phyloP scores from a whole-genome alignment of 768 basidiomycete species.

The Termitomyces sp. region DNA sequence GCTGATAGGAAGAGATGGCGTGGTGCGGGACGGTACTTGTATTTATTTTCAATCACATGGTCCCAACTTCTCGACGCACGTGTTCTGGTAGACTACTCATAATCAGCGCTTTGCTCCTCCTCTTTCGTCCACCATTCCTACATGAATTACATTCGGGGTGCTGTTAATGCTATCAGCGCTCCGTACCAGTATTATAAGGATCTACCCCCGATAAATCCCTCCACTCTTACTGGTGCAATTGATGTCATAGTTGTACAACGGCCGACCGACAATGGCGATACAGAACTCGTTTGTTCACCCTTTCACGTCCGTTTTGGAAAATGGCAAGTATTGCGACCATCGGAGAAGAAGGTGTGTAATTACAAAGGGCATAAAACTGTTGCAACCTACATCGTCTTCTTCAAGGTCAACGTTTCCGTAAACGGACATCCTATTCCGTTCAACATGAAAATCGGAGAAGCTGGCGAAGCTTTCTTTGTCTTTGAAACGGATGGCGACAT shows the following conservation, averaged over 20 bases:
- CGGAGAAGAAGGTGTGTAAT: conserved; percentile 76
- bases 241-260: conserved; percentile 95
- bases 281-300: conserved; percentile 82
- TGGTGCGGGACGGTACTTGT: not conserved
- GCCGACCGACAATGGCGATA: conserved; percentile 53
- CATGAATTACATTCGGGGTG: conserved; percentile 89
- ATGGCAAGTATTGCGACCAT: conserved; percentile 89
- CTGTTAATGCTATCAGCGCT: conserved; percentile 78
- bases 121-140: conserved; percentile 15
- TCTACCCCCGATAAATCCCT: conserved; percentile 81
- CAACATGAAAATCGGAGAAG: conserved; percentile 97
- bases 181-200: conserved; percentile 90
- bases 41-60: conserved; percentile 16
- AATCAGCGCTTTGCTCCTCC: conserved; percentile 1
- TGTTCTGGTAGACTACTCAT: conserved; percentile 2
- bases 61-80: conserved; percentile 8
- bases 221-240: conserved; percentile 96
- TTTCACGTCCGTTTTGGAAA: conserved; percentile 99
- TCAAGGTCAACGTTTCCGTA: conserved; percentile 81
- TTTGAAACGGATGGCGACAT: conserved; percentile 96
- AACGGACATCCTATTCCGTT: conserved; percentile 86
- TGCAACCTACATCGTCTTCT: not conserved
- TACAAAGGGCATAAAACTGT: not conserved
- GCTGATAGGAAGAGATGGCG: not conserved
- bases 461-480: conserved; percentile 98